A percentile compares a stretch with the other conserved stretches of the same genome.
These are phyloP conservation scores for Trichoderma aggressivum DNA, from an alignment of 2,329 filamentous ascomycete species.

Conservation along the genomic window DNA sequence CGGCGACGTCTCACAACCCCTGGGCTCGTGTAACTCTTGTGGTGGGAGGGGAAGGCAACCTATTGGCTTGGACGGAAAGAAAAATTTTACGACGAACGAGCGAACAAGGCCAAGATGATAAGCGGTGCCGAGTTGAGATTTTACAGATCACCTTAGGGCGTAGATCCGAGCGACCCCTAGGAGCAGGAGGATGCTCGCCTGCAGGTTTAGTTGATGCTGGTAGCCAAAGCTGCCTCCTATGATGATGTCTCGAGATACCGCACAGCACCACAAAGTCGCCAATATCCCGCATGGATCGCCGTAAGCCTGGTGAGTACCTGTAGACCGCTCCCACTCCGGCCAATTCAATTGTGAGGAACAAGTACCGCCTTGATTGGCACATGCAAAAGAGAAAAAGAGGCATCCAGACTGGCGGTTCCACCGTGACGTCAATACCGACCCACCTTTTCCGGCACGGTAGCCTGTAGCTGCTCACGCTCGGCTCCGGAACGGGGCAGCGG, in stretches of 20 bases:
- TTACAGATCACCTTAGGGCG: background rate
- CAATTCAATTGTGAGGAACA: background rate
- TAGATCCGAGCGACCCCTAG: background rate
- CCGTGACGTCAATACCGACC: conserved; percentile 31
- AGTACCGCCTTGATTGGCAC: background rate
- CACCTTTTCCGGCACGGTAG: conserved; percentile 21
- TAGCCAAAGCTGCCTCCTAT: background rate
- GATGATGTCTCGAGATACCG: background rate
- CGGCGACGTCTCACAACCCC: background rate
- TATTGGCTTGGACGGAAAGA: background rate
- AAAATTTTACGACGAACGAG: background rate
- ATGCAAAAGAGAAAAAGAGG: background rate
- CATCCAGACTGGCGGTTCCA: conserved; percentile 5
- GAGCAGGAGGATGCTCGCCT: background rate
- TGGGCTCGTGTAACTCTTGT: background rate
- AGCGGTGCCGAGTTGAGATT: background rate
- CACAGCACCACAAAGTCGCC: background rate
- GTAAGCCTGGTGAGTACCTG: background rate
- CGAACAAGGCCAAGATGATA: background rate
- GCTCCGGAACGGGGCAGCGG: conserved; percentile 24
- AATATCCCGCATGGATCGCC: background rate
- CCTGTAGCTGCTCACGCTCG: conserved; percentile 31
- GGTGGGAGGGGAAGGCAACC: background rate
- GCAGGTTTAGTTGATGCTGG: background rate
- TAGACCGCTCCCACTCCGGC: background rate